phyloP scores from a whole-genome alignment of 225 moss, liverwort and hornwort species.

The Climacium dendroides region DNA sequence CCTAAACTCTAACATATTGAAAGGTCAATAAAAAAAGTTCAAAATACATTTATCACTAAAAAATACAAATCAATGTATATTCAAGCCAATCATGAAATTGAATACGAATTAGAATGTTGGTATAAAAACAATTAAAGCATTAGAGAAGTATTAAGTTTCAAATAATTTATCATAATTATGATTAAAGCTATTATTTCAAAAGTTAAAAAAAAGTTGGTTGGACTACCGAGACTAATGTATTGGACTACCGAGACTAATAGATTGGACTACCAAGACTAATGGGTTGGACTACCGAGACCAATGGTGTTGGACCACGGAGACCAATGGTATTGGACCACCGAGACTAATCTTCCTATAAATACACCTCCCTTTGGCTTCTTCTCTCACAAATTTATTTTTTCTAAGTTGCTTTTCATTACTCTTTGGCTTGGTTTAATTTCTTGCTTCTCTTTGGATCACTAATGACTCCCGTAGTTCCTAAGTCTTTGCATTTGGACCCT shows the following conservation, averaged over 20 bases:
- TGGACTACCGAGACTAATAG: too few species aligned
- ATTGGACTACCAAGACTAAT: not conserved
- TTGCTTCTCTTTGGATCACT: not conserved
- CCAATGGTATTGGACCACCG: too few species aligned
- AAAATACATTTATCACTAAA: not conserved
- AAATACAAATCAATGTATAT: not conserved
- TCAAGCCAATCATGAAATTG: not conserved
- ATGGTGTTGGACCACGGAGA: not conserved
- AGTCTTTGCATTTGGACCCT: not conserved
- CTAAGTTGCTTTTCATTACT: not conserved
- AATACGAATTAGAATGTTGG: not conserved
- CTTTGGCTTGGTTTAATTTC: too few species aligned
- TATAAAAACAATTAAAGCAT: accelerated
- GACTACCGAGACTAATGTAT: too few species aligned
- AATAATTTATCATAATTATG: not conserved
- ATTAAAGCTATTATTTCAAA: not conserved
- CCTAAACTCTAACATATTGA: not conserved
- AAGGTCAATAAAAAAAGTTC: not conserved
- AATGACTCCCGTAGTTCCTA: not conserved
- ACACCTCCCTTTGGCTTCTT: not conserved
- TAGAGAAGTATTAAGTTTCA: not conserved
- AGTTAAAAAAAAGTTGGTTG: not conserved
- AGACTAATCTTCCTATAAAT: not conserved
- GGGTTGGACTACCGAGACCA: accelerated
- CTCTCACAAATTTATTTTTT: not conserved